Conservation (phyloP, 2,329 filamentous ascomycete genomes). For the Aspergillus clavatus region DNA sequence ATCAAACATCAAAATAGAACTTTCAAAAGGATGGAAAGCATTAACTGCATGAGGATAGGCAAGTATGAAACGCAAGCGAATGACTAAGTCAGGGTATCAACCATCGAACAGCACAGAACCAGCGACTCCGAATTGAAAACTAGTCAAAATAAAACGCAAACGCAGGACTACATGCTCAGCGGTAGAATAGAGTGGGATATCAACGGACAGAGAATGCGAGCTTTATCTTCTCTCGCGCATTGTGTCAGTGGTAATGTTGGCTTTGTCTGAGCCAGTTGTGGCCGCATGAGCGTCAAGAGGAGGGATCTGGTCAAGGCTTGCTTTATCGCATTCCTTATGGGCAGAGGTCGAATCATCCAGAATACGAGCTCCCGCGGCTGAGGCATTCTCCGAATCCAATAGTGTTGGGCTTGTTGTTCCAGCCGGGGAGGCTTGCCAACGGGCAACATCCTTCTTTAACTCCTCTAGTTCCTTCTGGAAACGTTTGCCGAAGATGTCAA, state of each 20-base stretch:
- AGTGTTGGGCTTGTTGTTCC: conserved; percentile 27
- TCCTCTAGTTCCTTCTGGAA: conserved; percentile 95
- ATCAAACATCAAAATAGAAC: background rate
- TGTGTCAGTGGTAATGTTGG: conserved; percentile 6
- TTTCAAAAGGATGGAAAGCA: background rate
- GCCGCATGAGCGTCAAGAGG: conserved; percentile 29
- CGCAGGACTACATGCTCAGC: conserved; percentile 4
- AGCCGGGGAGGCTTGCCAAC: conserved; percentile 62
- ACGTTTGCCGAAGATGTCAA: conserved; percentile 92
- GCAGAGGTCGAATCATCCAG: conserved; percentile 16
- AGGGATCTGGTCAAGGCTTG: conserved; percentile 33
- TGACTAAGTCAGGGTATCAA: conserved; percentile 1
- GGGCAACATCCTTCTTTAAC: conserved; percentile 80
- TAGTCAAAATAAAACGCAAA: background rate
- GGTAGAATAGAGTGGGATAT: background rate
- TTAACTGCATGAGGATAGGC: background rate
- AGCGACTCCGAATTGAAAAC: background rate
- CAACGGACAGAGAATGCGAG: background rate
- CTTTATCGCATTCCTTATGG: conserved; percentile 18
- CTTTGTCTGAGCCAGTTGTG: conserved; percentile 23
- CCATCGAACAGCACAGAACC: background rate
- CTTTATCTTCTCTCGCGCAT: conserved; percentile 25
- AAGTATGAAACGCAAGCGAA: background rate
- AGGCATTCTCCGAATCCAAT: conserved; percentile 20
- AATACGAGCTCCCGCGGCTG: conserved; percentile 17